phyloP scores from a whole-genome alignment of 1,139 yeast species.

The Saccharomyces pastorianus region DNA sequence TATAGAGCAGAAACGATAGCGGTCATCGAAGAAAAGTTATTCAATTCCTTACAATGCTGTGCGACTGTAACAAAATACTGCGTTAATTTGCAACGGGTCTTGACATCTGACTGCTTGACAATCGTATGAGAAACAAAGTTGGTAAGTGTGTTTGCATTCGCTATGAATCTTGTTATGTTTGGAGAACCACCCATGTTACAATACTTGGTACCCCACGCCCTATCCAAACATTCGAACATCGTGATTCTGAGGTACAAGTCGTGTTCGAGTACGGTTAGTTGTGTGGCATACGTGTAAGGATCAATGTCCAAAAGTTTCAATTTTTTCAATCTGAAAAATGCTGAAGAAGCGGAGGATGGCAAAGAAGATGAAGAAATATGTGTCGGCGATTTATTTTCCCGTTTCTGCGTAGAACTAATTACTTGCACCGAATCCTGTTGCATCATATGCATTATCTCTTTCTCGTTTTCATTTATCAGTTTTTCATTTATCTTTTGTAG shows the following conservation, averaged over 20 bases:
- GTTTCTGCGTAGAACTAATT: not conserved
- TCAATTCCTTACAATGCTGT: conserved; percentile 63
- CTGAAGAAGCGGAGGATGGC: conserved; percentile 1
- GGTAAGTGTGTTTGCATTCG: conserved; percentile 72
- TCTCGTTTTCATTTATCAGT: conserved; percentile 7
- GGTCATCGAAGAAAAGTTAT: conserved; percentile 86
- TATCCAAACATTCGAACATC: conserved; percentile 65
- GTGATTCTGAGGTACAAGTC: conserved; percentile 57
- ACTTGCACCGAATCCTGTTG: not conserved
- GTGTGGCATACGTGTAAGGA: conserved; percentile 72
- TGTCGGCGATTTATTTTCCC: conserved; percentile 1
- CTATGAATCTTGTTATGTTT: conserved; percentile 57
- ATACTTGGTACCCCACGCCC: conserved; percentile 68
- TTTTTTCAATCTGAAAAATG: conserved; percentile 28
- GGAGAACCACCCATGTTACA: conserved; percentile 47
- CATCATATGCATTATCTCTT: not conserved
- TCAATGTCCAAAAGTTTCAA: conserved; percentile 58
- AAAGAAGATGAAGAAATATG: conserved; percentile 3
- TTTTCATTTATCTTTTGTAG: conserved; percentile 26
- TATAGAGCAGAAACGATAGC: conserved; percentile 82
- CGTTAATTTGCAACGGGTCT: conserved; percentile 61
- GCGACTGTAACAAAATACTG: conserved; percentile 75
- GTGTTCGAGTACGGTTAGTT: conserved; percentile 69
- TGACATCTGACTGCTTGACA: conserved; percentile 50
- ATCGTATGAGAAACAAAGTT: conserved; percentile 77